Conservation (phyloP, 2,329 filamentous ascomycete genomes). For the Hypoxylon sp. region DNA sequence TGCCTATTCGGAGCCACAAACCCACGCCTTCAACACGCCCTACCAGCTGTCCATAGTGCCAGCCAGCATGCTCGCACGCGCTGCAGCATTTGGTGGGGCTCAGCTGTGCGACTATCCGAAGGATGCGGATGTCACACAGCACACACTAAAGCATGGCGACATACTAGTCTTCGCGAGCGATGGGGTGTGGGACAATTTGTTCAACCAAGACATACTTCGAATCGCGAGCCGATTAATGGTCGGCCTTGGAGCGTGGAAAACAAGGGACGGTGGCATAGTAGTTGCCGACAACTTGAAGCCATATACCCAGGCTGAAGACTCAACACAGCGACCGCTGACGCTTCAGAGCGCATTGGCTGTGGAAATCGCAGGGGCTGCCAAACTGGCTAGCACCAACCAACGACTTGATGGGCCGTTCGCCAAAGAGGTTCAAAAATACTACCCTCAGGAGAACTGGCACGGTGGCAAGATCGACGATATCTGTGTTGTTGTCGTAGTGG, state of each 20-base stretch:
- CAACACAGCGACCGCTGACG: slow-evolving; percentile 59
- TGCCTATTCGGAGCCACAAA: slow-evolving; percentile 86
- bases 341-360: slow-evolving; percentile 85
- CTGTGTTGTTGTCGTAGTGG: slow-evolving; percentile 84
- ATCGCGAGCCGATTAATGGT: slow-evolving; percentile 85
- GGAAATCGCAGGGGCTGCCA: slow-evolving; percentile 85
- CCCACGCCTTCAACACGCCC: slow-evolving; percentile 97
- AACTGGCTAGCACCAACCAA: slow-evolving; percentile 84
- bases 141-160: slow-evolving; percentile 88
- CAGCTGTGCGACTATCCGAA: slow-evolving; percentile 86
- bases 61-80: slow-evolving; percentile 81
- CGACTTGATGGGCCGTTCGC: slow-evolving; percentile 93
- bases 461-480: slow-evolving; percentile 98
- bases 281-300: slow-evolving; percentile 73
- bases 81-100: slow-evolving; percentile 85
- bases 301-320: slow-evolving; percentile 60
- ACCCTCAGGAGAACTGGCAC: slow-evolving; percentile 86
- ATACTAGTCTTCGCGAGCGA: slow-evolving; percentile 95
- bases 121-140: slow-evolving; percentile 84
- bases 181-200: slow-evolving; percentile 96
- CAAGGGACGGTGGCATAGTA: slow-evolving; percentile 72
- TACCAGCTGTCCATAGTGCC: slow-evolving; percentile 94
- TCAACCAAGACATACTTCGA: slow-evolving; percentile 87
- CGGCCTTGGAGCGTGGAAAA: slow-evolving; percentile 79
- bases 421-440: slow-evolving; percentile 91